Base-by-base conservation (phyloP, 1,284 basidiomycete species). In the Caloboletus firmus region DNA sequence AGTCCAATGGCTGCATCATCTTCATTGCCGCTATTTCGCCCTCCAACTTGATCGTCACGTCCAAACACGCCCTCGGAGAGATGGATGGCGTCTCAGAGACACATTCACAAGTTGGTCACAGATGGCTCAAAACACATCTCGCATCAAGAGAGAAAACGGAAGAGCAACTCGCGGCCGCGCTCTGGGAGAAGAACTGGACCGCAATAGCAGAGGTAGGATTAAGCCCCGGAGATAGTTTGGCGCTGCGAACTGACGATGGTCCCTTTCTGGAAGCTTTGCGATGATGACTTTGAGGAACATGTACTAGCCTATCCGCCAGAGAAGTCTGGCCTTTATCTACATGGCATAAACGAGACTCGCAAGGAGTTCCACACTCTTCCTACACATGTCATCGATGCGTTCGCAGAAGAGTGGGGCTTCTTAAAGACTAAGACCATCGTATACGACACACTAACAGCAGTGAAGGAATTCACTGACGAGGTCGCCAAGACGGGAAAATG, bases 1-100 rank as follows among this genome's bases (percentile, higher is more conserved):
- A 99, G 72, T 94, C 93, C 1, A 99, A 99, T 59, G 97, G 96
- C 2, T 99, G 97, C 70, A 95, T 99, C 71, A 98, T 99, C 63
- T 95, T 99, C 74, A 89, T 99, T 63, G 87, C 92, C 0, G 89
- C 97, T 0, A 79, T 99, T 4, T 88, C 89, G 0, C 81, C 87
- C 0, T 74, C 74, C 0, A 84, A 91, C 60, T 75, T 99, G 1
- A 69, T 99, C 13, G 82, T 98, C 52, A 94, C 95, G 0, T 97
- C 94, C 0, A 99, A 99, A 71, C 95, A 97, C 64, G 86, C 91
- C 0, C 69, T 96, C 1, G 95, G 95, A 0, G 75, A 76, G 10
- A 58, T 73, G 18, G 59, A 66, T 13, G 72, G 67, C 3, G 67
- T 65, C 0, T 18, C 56, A 1, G 67, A 80, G 41, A 84, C 83